phyloP scores from a whole-genome alignment of 139 green algal species.

The Chlorella sp. region DNA sequence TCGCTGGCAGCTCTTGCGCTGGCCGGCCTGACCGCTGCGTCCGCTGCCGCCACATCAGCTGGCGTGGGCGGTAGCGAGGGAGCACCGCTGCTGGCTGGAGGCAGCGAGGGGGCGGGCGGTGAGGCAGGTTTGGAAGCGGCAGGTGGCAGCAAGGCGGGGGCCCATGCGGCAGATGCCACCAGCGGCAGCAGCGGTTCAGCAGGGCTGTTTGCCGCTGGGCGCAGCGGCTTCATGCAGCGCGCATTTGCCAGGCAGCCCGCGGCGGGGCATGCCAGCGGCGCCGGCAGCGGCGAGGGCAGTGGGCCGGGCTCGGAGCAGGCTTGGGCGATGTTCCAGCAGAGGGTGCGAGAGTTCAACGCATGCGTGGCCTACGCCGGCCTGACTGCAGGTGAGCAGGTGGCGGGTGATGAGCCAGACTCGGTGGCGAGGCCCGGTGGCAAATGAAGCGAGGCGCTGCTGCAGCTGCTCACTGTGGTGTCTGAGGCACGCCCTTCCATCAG shows the following conservation, averaged over 20 bases:
- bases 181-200: neutral
- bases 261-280: neutral
- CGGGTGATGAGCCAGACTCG: too few relatives aligned
- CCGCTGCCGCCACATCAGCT: neutral
- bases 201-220: neutral
- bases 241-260: slow-evolving; percentile 14
- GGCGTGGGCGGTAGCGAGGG: too few relatives aligned
- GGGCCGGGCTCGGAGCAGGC: neutral
- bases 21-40: neutral
- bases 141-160: neutral
- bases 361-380: slow-evolving; percentile 78
- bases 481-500: too few relatives aligned
- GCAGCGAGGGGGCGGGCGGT: too few relatives aligned
- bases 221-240: slow-evolving; percentile 28
- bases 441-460: too few relatives aligned
- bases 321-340: slow-evolving; percentile 53
- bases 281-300: neutral
- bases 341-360: slow-evolving; percentile 83
- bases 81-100: too few relatives aligned
- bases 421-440: too few relatives aligned
- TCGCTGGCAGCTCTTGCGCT: slow-evolving; percentile 39
- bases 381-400: slow-evolving; percentile 7
- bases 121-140: too few relatives aligned
- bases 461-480: too few relatives aligned
- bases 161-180: neutral